phyloP scores from a whole-genome alignment of 495 filamentous ascomycete genomes.

The Astrothelium macrocarpum region DNA sequence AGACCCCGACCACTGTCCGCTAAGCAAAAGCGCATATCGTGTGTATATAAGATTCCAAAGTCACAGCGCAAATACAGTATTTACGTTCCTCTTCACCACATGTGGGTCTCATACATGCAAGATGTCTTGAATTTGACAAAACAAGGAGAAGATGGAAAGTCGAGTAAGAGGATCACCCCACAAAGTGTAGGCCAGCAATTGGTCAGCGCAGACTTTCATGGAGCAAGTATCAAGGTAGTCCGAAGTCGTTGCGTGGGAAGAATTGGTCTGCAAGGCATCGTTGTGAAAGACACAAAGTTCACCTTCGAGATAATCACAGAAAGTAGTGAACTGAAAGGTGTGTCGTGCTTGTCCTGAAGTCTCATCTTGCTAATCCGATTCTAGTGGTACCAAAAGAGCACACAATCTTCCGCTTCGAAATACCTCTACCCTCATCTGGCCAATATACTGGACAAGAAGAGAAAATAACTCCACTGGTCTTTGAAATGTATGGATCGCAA shows the following conservation, averaged over 20 bases:
- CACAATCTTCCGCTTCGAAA: constrained; percentile 68
- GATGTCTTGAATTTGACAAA: constrained; percentile 52
- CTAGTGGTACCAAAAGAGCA: constrained; percentile 77
- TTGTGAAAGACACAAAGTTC: constrained; percentile 79
- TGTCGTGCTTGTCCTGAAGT: constrained; percentile 20
- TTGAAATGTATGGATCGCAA: constrained; percentile 81
- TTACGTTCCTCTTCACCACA: constrained; percentile 61
- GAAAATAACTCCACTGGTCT: constrained; percentile 45
- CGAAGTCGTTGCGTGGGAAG: constrained; percentile 67
- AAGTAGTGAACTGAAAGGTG: constrained; percentile 51
- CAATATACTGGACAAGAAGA: constrained; percentile 11
- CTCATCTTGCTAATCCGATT: not conserved
- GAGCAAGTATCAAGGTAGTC: constrained; percentile 74
- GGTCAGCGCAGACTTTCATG: constrained; percentile 80
- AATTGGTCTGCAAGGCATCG: constrained; percentile 77
- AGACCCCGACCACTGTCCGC: constrained; percentile 69
- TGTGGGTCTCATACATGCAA: constrained; percentile 80
- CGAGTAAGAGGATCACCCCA: constrained; percentile 34
- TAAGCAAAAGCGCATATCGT: constrained; percentile 60
- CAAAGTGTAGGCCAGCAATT: constrained; percentile 54
- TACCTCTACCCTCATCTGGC: constrained; percentile 42
- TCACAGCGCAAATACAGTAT: constrained; percentile 60
- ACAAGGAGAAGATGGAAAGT: constrained; percentile 11
- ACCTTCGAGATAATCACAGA: constrained; percentile 73
- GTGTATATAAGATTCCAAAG: constrained; percentile 63